Evolutionary conservation across 2,329 filamentous ascomycete genomes (phyloP).

Genomic region (Penicillium corylophilum): DNA sequence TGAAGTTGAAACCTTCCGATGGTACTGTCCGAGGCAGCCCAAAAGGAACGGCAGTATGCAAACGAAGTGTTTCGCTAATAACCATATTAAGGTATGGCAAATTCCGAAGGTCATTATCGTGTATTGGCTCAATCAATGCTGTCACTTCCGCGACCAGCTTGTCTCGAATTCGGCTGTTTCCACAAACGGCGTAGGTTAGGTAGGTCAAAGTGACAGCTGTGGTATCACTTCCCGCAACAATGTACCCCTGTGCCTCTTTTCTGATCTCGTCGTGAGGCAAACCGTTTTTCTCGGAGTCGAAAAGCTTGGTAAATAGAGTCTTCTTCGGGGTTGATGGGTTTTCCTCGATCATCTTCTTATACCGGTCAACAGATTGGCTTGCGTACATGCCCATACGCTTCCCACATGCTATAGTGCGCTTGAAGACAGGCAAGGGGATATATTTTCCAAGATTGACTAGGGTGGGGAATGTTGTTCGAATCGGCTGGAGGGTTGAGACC

Average conservation of each 20-base stretch:
- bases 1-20: conserved; percentile 39
- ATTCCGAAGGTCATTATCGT: conserved; percentile 46
- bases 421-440: conserved; percentile 27
- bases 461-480: conserved; percentile 27
- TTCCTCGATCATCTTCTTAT: conserved; percentile 18
- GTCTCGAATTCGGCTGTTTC: conserved; percentile 12
- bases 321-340: conserved; percentile 19
- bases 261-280: conserved; percentile 37
- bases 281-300: conserved; percentile 23
- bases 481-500: conserved; percentile 13
- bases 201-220: conserved; percentile 54
- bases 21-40: conserved; percentile 42
- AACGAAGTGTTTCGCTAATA: conserved; percentile 37
- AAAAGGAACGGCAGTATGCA: conserved; percentile 41
- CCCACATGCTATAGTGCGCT: conserved; percentile 14
- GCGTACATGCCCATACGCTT: conserved; percentile 26
- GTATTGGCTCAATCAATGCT: conserved; percentile 15
- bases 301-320: conserved; percentile 30
- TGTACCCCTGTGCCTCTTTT: conserved; percentile 45
- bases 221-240: conserved; percentile 55
- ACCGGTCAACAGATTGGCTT: conserved; percentile 24
- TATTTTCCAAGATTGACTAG: conserved; percentile 19
- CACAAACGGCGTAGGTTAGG: conserved; percentile 26
- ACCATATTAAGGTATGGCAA: conserved; percentile 27
- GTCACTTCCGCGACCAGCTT: conserved; percentile 22